Conservation (phyloP, 2,329 filamentous ascomycete genomes). For the Fusarium nurragi region DNA sequence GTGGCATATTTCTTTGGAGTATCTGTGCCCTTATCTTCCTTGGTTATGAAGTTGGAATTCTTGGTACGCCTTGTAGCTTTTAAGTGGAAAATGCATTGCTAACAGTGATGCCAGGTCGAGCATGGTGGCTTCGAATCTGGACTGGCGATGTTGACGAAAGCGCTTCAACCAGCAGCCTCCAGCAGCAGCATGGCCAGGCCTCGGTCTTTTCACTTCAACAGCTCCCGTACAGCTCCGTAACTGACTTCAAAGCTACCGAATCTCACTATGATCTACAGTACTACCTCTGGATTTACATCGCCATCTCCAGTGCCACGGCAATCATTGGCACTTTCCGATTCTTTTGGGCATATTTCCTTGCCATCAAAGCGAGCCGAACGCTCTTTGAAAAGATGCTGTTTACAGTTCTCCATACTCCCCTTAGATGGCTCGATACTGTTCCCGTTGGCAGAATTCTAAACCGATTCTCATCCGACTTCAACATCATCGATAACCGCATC, state of each 20-base stretch:
- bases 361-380: conserved; percentile 72
- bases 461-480: conserved; percentile 81
- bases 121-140: conserved; percentile 74
- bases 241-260: conserved; percentile 43
- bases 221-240: conserved; percentile 53
- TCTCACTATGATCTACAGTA: conserved; percentile 59
- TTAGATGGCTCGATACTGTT: conserved; percentile 84
- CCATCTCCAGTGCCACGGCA: conserved; percentile 70
- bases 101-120: conserved; percentile 53
- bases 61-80: conserved; percentile 54
- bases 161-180: conserved; percentile 36
- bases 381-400: conserved; percentile 75
- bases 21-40: conserved; percentile 64
- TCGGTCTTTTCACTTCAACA: conserved; percentile 61
- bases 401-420: conserved; percentile 73
- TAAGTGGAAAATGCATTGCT: not conserved
- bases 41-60: conserved; percentile 61
- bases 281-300: conserved; percentile 77
- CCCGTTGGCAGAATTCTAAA: conserved; percentile 81
- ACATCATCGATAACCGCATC: conserved; percentile 74
- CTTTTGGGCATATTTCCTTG: conserved; percentile 70
- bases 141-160: conserved; percentile 53
- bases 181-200: conserved; percentile 51
- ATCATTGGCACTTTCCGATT: conserved; percentile 70
- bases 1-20: conserved; percentile 69